These are phyloP conservation scores for Gossypium raimondii DNA, from an alignment of 345 rosid genomes.

Conservation along the genomic window DNA sequence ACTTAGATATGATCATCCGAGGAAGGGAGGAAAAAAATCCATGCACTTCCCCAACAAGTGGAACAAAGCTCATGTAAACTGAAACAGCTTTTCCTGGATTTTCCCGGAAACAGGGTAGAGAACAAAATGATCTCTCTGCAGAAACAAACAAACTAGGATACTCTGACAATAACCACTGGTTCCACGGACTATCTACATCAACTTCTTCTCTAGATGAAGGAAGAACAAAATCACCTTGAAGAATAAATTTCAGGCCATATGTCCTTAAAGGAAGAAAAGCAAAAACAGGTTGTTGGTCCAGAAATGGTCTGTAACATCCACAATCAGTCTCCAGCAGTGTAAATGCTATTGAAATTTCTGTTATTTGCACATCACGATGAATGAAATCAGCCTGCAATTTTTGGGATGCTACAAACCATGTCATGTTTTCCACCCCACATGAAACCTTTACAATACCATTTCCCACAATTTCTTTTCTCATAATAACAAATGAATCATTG, in stretches of 20 bases:
- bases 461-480: conserved; percentile 69
- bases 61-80: conserved; percentile 81
- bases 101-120: conserved; percentile 75
- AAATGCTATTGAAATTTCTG: conserved; percentile 82
- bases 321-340: conserved; percentile 58
- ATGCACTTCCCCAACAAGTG: conserved; percentile 87
- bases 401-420: conserved; percentile 83
- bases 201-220: conserved; percentile 99
- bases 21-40: conserved; percentile 87
- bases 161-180: conserved; percentile 80
- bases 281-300: conserved; percentile 80
- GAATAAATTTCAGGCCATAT: conserved; percentile 87
- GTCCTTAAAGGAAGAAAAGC: conserved; percentile 93
- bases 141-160: conserved; percentile 72
- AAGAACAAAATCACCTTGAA: conserved; percentile 94
- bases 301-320: conserved; percentile 53
- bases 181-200: conserved; percentile 91
- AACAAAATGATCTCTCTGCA: conserved; percentile 65
- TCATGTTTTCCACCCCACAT: conserved; percentile 67
- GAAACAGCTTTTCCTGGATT: conserved; percentile 79
- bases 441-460: conserved; percentile 70
- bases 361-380: conserved; percentile 54
- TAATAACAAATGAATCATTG: conserved; percentile 54
- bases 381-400: conserved; percentile 50
- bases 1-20: conserved; percentile 50